Evolutionary conservation across 768 basidiomycete species (phyloP).

Genomic region (Pisolithus microcarpus): DNA sequence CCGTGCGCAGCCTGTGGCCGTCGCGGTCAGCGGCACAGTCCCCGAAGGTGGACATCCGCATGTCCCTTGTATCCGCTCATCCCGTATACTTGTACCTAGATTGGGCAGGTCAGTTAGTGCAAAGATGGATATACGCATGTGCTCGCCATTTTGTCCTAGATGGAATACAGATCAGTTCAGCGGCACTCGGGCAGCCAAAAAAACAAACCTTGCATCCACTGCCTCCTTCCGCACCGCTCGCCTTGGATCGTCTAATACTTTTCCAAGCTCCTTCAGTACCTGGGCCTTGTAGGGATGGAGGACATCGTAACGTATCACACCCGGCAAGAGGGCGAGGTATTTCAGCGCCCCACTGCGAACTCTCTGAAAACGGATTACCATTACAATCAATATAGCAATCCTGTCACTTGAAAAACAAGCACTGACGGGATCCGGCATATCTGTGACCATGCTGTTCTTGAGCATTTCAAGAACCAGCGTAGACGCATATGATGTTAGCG

Average conservation of each 20-base stretch:
- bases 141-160: no score
- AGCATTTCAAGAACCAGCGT: constrained; percentile 69
- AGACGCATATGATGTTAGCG: constrained; percentile 62
- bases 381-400: background rate
- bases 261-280: constrained; percentile 69
- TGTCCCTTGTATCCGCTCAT: background rate
- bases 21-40: no score
- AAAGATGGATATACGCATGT: no score
- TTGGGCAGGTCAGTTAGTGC: no score
- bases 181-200: no score
- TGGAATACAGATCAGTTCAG: no score
- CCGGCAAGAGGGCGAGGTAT: constrained; percentile 69
- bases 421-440: constrained; percentile 52
- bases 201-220: constrained; percentile 62
- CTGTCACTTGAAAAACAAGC: background rate
- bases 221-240: constrained; percentile 79
- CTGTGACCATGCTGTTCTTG: constrained; percentile 45
- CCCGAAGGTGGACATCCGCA: no score
- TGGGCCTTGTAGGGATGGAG: constrained; percentile 72
- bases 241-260: constrained; percentile 84
- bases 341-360: constrained; percentile 71
- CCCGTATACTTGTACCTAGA: background rate
- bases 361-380: constrained; percentile 37
- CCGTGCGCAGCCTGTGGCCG: no score
- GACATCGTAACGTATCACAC: constrained; percentile 70